These are phyloP conservation scores for Cynanchum wilfordii DNA, from an alignment of 257 asterid species.

Conservation along the genomic window DNA sequence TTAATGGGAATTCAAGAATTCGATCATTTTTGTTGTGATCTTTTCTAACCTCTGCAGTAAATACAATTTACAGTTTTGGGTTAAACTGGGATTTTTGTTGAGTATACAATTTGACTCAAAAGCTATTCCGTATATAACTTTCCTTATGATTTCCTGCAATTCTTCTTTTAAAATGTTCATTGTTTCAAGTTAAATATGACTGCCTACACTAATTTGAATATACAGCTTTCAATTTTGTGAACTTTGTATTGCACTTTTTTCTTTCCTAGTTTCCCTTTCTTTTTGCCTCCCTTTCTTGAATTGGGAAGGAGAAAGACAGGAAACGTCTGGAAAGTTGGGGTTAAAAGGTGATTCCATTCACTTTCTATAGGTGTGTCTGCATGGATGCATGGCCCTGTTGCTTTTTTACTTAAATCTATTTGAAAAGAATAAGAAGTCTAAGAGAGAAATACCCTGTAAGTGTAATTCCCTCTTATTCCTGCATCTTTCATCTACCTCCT, in stretches of 20 bases:
- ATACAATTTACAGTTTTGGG: not conserved
- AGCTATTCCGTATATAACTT: not conserved
- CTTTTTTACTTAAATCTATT: constrained; percentile 18
- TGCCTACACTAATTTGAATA: too few relatives aligned
- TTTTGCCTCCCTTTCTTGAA: not conserved
- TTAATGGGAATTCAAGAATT: not conserved
- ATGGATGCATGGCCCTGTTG: constrained; percentile 36
- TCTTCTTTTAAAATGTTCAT: not conserved
- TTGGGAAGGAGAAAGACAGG: not conserved
- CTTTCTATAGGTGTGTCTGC: constrained; percentile 24
- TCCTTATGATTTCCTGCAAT: not conserved
- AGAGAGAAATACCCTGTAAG: constrained; percentile 10
- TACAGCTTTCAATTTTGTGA: not conserved
- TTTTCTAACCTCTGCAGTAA: not conserved
- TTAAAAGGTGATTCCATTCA: constrained; percentile 10
- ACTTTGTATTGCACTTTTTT: not conserved
- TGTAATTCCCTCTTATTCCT: constrained; percentile 21
- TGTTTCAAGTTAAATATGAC: not conserved
- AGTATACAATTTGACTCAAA: not conserved
- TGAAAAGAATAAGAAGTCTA: constrained; percentile 4
- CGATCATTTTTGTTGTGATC: not conserved
- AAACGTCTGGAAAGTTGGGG: not conserved
- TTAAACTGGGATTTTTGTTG: too few relatives aligned
- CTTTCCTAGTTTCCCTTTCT: not conserved
- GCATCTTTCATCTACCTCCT: constrained; percentile 15